Conservation (phyloP, 306 rosid species). For the Amphicarpaea edgeworthii region DNA sequence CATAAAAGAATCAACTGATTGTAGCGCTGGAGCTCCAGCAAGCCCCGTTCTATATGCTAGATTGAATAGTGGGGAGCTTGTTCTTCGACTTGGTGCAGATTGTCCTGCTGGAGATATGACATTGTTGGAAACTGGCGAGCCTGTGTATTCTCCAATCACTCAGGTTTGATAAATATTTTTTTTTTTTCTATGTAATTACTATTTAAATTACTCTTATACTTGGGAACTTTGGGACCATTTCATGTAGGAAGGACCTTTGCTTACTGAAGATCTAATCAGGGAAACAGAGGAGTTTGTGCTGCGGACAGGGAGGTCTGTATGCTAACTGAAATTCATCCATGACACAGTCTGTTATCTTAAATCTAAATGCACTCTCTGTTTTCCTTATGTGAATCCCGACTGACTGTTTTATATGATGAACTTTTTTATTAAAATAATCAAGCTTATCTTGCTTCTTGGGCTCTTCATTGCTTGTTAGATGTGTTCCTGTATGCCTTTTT, state of each 20-base stretch:
- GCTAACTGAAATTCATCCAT: conserved; percentile 37
- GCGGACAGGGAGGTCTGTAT: conserved; percentile 93
- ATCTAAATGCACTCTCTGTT: conserved; percentile 32
- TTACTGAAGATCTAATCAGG: conserved; percentile 93
- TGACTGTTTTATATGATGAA: conserved; percentile 32
- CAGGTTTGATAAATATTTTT: conserved; percentile 69
- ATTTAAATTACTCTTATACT: conserved; percentile 33
- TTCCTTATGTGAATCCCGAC: conserved; percentile 22
- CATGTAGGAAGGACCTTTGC: conserved; percentile 94
- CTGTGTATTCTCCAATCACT: conserved; percentile 85
- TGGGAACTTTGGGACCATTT: conserved; percentile 42
- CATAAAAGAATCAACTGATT: conserved; percentile 51
- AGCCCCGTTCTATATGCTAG: conserved; percentile 76
- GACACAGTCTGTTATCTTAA: conserved; percentile 22
- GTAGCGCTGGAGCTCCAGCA: conserved; percentile 46
- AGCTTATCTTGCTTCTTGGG: conserved; percentile 24
- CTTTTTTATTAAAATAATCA: conserved; percentile 17
- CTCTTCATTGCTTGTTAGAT: conserved; percentile 13
- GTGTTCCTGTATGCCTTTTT: neutral
- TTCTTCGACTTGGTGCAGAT: conserved; percentile 87
- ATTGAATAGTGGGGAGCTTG: conserved; percentile 78
- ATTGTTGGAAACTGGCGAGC: conserved; percentile 98
- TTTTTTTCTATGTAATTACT: conserved; percentile 30
- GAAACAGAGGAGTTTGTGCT: conserved; percentile 98
- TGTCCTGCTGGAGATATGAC: conserved; percentile 62